These are phyloP conservation scores for Massarina eburnea DNA, from an alignment of 2,329 filamentous ascomycete genomes.

Conservation along the genomic window DNA sequence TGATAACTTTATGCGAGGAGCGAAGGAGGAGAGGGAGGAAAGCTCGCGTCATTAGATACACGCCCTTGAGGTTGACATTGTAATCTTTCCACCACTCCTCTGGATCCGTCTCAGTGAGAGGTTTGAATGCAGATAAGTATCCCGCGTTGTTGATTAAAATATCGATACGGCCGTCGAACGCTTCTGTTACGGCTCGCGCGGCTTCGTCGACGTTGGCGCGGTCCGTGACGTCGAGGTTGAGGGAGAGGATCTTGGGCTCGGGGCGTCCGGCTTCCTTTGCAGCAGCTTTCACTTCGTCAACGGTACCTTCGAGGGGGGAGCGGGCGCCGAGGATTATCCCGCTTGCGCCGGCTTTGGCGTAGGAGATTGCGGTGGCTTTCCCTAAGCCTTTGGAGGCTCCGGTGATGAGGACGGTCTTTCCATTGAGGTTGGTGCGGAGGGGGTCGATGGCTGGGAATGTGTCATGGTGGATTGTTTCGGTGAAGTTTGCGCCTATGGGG, in stretches of 20 bases:
- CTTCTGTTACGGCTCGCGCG: slow-evolving; percentile 30
- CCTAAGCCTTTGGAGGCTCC: slow-evolving; percentile 60
- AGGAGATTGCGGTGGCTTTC: slow-evolving; percentile 54
- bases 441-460: slow-evolving; percentile 56
- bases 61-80: slow-evolving; percentile 54
- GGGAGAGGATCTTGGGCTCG: slow-evolving; percentile 39
- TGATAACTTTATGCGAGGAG: slow-evolving; percentile 28
- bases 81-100: slow-evolving; percentile 47
- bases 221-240: slow-evolving; percentile 50
- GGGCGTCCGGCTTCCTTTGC: slow-evolving; percentile 34
- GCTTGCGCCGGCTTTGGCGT: slow-evolving; percentile 57
- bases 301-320: slow-evolving; percentile 41
- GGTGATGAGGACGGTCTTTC: slow-evolving; percentile 54
- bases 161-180: slow-evolving; percentile 37
- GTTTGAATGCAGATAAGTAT: slow-evolving; percentile 28
- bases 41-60: slow-evolving; percentile 48
- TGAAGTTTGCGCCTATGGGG: slow-evolving; percentile 11
- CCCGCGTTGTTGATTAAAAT: slow-evolving; percentile 54
- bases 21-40: slow-evolving; percentile 50
- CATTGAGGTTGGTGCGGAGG: slow-evolving; percentile 36
- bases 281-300: slow-evolving; percentile 41
- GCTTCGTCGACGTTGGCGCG: slow-evolving; percentile 42
- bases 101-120: slow-evolving; percentile 41
- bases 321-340: slow-evolving; percentile 58
- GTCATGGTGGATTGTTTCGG: slow-evolving; percentile 43